phyloP scores from a whole-genome alignment of 2,329 filamentous ascomycete genomes.

The Karstenula rhodostoma region DNA sequence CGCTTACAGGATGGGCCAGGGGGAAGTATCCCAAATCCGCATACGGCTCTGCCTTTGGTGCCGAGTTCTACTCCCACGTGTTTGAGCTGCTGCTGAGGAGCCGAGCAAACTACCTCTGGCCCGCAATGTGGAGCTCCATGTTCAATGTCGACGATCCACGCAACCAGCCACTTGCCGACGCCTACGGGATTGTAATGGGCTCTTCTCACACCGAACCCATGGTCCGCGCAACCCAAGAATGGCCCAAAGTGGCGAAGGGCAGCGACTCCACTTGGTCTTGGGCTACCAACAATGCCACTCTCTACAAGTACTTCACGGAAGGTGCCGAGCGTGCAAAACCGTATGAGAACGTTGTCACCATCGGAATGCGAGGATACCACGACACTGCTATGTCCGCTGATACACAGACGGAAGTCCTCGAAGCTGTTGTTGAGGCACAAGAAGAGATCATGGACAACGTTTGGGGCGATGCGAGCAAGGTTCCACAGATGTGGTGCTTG shows the following conservation, averaged over 20 bases:
- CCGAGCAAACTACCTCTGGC: slow-evolving; percentile 79
- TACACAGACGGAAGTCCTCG: slow-evolving; percentile 66
- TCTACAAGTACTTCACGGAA: slow-evolving; percentile 73
- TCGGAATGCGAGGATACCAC: slow-evolving; percentile 73
- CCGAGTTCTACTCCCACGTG: slow-evolving; percentile 72
- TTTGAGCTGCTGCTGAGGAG: slow-evolving; percentile 76
- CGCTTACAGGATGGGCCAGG: slow-evolving; percentile 71
- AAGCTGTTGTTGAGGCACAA: slow-evolving; percentile 68
- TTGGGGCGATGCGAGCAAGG: slow-evolving; percentile 60
- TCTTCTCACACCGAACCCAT: slow-evolving; percentile 79
- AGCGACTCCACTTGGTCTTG: slow-evolving; percentile 67
- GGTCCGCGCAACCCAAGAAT: slow-evolving; percentile 65
- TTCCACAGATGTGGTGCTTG: slow-evolving; percentile 76
- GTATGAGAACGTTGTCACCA: slow-evolving; percentile 72
- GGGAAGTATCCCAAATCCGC: slow-evolving; percentile 59
- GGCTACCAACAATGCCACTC: slow-evolving; percentile 72
- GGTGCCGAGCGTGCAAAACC: slow-evolving; percentile 71
- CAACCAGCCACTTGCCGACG: slow-evolving; percentile 74
- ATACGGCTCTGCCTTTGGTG: slow-evolving; percentile 57
- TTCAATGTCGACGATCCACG: slow-evolving; percentile 75
- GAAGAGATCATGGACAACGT: slow-evolving; percentile 65
- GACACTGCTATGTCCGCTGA: slow-evolving; percentile 69
- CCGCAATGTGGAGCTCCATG: slow-evolving; percentile 74
- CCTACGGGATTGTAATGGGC: slow-evolving; percentile 77
- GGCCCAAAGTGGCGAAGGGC: slow-evolving; percentile 60